A percentile compares a stretch with the other conserved stretches of the same genome.
These are phyloP conservation scores for Annona squamosa DNA, from an alignment of 164 flowering plant species.

Conservation along the genomic window DNA sequence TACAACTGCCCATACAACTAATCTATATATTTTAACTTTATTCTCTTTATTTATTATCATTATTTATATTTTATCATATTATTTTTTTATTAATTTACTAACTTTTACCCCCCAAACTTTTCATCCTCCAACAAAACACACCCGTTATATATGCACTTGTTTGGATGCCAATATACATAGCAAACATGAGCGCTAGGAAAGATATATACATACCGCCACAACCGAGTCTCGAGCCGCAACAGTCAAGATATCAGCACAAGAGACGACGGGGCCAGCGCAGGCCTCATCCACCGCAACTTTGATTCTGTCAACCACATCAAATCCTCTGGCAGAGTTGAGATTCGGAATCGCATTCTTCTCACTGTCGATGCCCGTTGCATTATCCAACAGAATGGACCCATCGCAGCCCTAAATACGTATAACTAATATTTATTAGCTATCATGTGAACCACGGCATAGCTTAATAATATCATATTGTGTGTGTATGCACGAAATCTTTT, in stretches of 20 bases:
- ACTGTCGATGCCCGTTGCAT: constrained; percentile 22
- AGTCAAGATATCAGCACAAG: constrained; percentile 35
- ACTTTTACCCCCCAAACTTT: no score
- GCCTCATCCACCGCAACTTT: constrained; percentile 16
- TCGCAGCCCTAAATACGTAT: constrained; percentile 48
- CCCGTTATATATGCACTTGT: background rate
- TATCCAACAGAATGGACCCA: constrained; percentile 44
- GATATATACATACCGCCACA: constrained; percentile 14
- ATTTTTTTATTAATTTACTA: no score
- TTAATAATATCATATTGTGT: no score
- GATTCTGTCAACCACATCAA: constrained; percentile 22
- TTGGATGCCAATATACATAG: background rate
- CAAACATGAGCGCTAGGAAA: background rate
- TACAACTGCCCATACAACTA: no score
- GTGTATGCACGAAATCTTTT: no score
- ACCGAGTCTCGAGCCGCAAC: constrained; percentile 35
- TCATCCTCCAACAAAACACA: background rate
- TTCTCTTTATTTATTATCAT: no score
- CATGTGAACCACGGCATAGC: background rate
- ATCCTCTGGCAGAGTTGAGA: constrained; percentile 23
- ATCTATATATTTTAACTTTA: background rate
- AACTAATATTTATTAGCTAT: background rate
- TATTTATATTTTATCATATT: no score
- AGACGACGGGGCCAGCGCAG: constrained; percentile 23
- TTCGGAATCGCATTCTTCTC: constrained; percentile 28